Percentiles rank a stretch among this genome's conserved stretches.
Conservation (phyloP, 176 grass and related monocot genomes). For the Cenchrus americanus region DNA sequence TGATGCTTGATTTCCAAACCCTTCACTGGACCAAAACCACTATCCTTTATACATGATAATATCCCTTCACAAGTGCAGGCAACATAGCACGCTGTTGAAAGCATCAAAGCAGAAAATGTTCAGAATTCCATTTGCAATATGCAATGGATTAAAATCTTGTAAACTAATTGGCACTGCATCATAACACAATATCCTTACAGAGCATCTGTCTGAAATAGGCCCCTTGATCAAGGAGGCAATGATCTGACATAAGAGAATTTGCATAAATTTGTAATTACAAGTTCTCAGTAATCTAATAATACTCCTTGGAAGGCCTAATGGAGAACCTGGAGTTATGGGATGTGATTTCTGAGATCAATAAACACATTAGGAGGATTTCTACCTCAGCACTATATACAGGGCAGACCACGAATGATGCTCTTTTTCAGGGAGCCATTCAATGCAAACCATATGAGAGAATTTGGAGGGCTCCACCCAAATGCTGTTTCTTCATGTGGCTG, state of each 20-base stretch:
- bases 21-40: neutral
- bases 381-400: no score
- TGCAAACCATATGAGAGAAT: no score
- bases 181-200: neutral
- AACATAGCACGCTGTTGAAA: neutral
- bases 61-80: neutral
- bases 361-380: no score
- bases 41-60: neutral
- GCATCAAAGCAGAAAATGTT: neutral
- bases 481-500: no score
- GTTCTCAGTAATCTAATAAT: neutral
- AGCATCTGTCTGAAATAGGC: neutral
- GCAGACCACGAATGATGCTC: no score
- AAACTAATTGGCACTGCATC: neutral
- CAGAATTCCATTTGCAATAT: neutral
- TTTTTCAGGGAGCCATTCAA: no score
- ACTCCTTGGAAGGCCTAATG: neutral
- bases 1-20: neutral
- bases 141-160: neutral
- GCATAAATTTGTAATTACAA: neutral
- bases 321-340: no score
- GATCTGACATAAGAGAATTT: slow-evolving; percentile 3
- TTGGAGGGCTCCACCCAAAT: no score
- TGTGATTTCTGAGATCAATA: no score
- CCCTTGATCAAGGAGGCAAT: neutral